phyloP scores from a whole-genome alignment of 179 eudicot species.

The Spinacia oleracea region DNA sequence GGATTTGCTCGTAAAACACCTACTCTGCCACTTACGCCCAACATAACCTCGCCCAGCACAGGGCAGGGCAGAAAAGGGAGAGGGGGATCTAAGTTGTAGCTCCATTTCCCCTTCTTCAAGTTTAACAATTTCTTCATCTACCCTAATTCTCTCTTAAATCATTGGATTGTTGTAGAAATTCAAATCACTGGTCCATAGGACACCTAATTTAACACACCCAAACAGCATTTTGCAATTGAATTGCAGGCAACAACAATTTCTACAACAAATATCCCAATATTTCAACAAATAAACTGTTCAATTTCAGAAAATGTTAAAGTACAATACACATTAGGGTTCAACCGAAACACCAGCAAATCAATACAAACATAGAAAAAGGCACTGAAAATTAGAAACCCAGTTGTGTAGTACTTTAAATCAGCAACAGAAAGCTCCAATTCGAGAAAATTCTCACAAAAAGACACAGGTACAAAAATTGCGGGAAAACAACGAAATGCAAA shows the following conservation, averaged over 20 bases:
- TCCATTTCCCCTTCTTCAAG: not conserved
- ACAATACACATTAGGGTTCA: too few relatives aligned
- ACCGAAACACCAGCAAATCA: too few relatives aligned
- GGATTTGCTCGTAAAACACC: not conserved
- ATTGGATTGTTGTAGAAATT: not conserved
- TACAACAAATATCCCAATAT: not conserved
- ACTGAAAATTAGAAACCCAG: not conserved
- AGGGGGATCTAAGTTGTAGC: not conserved
- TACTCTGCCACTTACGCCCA: not conserved
- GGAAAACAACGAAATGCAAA: slow-evolving; percentile 11
- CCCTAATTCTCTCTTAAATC: not conserved
- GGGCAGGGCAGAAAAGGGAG: not conserved
- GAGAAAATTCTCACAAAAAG: not conserved
- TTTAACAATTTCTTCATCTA: not conserved
- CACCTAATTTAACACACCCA: not conserved
- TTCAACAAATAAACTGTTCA: too few relatives aligned
- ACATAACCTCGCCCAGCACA: not conserved
- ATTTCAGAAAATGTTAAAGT: not conserved
- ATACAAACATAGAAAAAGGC: not conserved
- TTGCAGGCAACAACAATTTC: not conserved
- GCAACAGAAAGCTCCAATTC: not conserved
- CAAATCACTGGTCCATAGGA: not conserved
- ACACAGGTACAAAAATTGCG: slow-evolving; percentile 18
- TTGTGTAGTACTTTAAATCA: not conserved
- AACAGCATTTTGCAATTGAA: not conserved